Conservation (phyloP, 179 eudicot genomes). For the Silene vulgaris region DNA sequence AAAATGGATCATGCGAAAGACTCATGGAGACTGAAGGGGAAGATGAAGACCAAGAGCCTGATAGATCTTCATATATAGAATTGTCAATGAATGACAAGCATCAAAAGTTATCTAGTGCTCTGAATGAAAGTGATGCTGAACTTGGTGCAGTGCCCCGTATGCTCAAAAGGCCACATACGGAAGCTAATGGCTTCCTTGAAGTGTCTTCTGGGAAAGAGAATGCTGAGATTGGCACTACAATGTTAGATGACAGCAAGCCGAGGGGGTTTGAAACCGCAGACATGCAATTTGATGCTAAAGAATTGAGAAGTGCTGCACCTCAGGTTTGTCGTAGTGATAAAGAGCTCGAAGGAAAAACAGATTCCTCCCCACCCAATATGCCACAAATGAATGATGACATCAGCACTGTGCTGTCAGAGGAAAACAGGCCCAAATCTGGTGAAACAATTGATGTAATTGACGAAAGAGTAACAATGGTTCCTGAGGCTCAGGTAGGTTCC, state of each 20-base stretch:
- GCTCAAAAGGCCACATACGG: slow-evolving; percentile 17
- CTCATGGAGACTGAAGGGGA: slow-evolving; percentile 16
- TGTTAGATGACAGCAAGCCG: slow-evolving; percentile 21
- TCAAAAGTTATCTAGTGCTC: slow-evolving; percentile 29
- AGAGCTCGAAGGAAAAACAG: slow-evolving; percentile 1
- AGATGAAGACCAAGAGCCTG: slow-evolving; percentile 17
- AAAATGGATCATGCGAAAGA: slow-evolving; percentile 16
- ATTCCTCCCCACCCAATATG: background rate
- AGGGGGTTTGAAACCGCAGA: slow-evolving; percentile 28
- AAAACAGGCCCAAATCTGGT: slow-evolving; percentile 27
- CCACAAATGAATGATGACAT: slow-evolving; percentile 18
- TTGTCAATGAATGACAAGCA: slow-evolving; percentile 19
- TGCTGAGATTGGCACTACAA: slow-evolving; percentile 20
- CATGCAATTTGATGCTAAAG: slow-evolving; percentile 13
- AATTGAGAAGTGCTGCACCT: background rate
- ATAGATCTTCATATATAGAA: slow-evolving; percentile 20
- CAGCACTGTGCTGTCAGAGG: slow-evolving; percentile 17
- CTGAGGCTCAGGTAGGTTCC: slow-evolving; percentile 26
- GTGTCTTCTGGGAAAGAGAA: slow-evolving; percentile 25
- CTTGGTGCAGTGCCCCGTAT: slow-evolving; percentile 16
- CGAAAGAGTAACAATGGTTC: slow-evolving; percentile 24
- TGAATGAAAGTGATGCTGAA: slow-evolving; percentile 21
- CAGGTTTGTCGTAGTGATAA: background rate
- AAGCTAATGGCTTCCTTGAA: slow-evolving; percentile 23
- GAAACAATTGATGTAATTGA: slow-evolving; percentile 31